These are phyloP conservation scores for Auriscalpium microsporum DNA, from an alignment of 768 basidiomycete species.

Conservation along the genomic window DNA sequence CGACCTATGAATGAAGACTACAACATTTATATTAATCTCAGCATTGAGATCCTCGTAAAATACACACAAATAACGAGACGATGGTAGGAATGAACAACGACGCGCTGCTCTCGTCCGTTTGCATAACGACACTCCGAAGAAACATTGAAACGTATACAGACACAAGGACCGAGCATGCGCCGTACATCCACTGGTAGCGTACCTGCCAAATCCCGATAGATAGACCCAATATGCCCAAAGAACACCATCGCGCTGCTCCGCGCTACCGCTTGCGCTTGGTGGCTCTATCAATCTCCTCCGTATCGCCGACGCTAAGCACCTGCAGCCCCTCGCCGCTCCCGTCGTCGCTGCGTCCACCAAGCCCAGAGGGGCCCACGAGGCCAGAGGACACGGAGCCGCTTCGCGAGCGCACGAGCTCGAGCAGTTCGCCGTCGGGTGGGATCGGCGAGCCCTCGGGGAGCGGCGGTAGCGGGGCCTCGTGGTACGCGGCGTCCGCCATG, in stretches of 20 bases:
- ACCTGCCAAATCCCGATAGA: too few relatives aligned
- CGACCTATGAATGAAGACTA: too few relatives aligned
- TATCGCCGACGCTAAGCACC: background rate
- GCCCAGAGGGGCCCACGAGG: background rate
- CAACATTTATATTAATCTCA: too few relatives aligned
- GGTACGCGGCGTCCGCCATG: background rate
- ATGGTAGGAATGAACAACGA: too few relatives aligned
- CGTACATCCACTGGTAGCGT: too few relatives aligned
- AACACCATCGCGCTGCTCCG: background rate
- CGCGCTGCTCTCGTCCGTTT: too few relatives aligned
- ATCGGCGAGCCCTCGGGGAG: background rate
- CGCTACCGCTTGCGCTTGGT: constrained; percentile 7
- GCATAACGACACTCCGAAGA: too few relatives aligned
- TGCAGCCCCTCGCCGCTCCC: background rate
- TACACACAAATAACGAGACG: too few relatives aligned
- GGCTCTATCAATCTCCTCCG: background rate
- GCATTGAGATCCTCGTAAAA: too few relatives aligned
- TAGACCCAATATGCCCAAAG: too few relatives aligned
- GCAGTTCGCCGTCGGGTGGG: background rate
- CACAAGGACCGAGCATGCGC: too few relatives aligned
- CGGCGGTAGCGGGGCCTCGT: background rate
- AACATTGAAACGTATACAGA: too few relatives aligned
- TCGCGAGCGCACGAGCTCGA: background rate
- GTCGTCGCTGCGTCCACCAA: background rate
- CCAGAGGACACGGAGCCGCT: background rate